Conservation (phyloP, 257 asterid species). For the Eucommia ulmoides region DNA sequence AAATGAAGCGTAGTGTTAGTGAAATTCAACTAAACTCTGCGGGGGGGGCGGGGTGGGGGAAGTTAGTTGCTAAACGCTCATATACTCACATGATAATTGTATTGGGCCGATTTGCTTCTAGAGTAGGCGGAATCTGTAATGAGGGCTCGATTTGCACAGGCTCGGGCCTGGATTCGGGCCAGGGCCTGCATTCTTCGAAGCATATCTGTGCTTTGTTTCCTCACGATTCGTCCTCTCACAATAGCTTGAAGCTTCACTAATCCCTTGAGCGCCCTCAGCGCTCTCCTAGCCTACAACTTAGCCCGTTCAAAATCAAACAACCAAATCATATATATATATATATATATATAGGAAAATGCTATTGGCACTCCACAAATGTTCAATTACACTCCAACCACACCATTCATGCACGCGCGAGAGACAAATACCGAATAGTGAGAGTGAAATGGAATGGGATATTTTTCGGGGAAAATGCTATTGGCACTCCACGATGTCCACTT, state of each 20-base stretch:
- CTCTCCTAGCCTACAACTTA: slow-evolving; percentile 73
- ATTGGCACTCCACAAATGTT: no score
- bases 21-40: no score
- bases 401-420: no score
- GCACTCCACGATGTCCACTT: no score
- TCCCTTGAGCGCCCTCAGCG: slow-evolving; percentile 80
- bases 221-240: slow-evolving; percentile 79
- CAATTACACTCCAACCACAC: no score
- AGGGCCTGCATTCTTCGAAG: slow-evolving; percentile 87
- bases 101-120: slow-evolving; percentile 14
- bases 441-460: no score
- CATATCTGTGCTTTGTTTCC: slow-evolving; percentile 86
- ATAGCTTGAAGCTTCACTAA: slow-evolving; percentile 93
- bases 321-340: neutral
- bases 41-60: no score
- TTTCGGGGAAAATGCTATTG: no score
- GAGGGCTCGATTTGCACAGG: slow-evolving; percentile 49
- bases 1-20: no score
- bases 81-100: slow-evolving; percentile 36
- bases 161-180: slow-evolving; percentile 96
- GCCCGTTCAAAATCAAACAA: slow-evolving; percentile 1
- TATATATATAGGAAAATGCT: no score
- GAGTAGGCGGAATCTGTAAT: slow-evolving; percentile 24
- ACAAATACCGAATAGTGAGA: no score
- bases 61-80: no score